Evolutionary conservation across 2,329 filamentous ascomycete species (phyloP), one percentile per base, ranked within the genome.

Genomic region (Penicillium sp.): DNA sequence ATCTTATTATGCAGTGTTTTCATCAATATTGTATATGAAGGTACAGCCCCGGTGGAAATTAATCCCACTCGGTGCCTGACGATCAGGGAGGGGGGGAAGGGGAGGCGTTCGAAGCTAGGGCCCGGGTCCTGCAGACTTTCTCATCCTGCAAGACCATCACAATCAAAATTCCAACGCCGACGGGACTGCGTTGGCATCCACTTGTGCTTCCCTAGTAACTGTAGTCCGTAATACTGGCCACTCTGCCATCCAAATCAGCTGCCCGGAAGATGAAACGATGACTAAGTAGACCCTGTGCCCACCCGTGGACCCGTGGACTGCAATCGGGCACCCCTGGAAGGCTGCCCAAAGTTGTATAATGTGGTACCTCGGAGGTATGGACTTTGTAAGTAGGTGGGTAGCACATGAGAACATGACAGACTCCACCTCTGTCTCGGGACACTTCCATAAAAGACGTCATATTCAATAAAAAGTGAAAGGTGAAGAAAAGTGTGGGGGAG

Each of bases 81-180:
- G 58, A 60, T 58, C 58, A 55, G 58, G 55, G 58, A 38, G 49
- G 33, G 19, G n/a, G n/a, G n/a, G n/a, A n/a, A 53, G 58, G 48
- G 58, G 48, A 38, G 33, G 19, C 8, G 9, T 44, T 25, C n/a
- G 29, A 41, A 41, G 16, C 27, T 25, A 6, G 47, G 29, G 27
- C 44, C 29, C 13, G 19, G 2, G 5, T 39, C 40, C 39, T 46
- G 29, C 50, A 38, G 23, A 46, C 11, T 27, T 16, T 29, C 21
- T 36, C 9, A 10, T 41, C 33, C 44, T 40, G 19, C 21, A 52
- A 27, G 16, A 6, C 29, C 29, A 44, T 48, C 34, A 27, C n/a
- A 50, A 43, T 29, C 19, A 23, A 8, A 23, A 44, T 33, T 31
- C 33, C 21, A 50, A 33, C 6, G 2, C 10, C 8, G 27, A n/a